Evolutionary conservation across 1,284 basidiomycete genomes (phyloP).

Genomic region (Ganoderma leucocontextum): DNA sequence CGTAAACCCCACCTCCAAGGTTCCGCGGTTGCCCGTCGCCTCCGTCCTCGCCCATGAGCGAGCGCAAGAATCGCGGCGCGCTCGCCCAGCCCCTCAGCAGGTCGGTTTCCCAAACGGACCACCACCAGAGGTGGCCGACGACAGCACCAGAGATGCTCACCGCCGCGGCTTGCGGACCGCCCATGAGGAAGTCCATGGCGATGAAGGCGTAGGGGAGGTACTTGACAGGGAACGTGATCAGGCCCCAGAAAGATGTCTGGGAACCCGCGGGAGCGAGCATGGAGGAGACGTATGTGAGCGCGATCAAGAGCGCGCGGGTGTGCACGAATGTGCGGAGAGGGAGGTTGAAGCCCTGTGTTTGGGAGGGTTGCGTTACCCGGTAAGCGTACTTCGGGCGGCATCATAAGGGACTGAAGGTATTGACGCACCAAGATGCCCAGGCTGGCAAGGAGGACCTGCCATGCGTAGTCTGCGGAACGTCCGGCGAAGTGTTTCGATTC

Average conservation of each 20-base stretch:
- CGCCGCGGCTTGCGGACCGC: conserved; percentile 66
- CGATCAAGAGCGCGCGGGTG: conserved; percentile 72
- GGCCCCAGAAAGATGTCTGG: conserved; percentile 77
- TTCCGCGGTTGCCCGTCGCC: conserved; percentile 24
- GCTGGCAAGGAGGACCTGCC: conserved; percentile 70
- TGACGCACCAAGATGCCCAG: conserved; percentile 45
- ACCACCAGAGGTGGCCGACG: conserved; percentile 84
- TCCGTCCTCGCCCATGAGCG: conserved; percentile 42
- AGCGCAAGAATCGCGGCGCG: conserved; percentile 50
- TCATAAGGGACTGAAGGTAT: neutral
- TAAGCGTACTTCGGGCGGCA: neutral
- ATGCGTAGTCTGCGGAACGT: conserved; percentile 76
- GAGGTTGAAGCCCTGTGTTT: conserved; percentile 49
- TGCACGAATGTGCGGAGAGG: conserved; percentile 44
- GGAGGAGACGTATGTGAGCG: conserved; percentile 74
- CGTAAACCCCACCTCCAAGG: conserved; percentile 42
- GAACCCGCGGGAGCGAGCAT: conserved; percentile 70
- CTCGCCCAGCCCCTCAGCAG: conserved; percentile 37
- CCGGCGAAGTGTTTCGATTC: conserved; percentile 67
- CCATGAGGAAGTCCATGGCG: conserved; percentile 73
- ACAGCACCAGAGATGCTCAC: conserved; percentile 75
- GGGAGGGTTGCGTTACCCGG: neutral
- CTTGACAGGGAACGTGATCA: conserved; percentile 72
- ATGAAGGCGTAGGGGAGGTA: conserved; percentile 85
- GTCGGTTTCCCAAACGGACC: conserved; percentile 60